phyloP scores from a whole-genome alignment of 495 filamentous ascomycete genomes.

The Chlorociboria aeruginascens region DNA sequence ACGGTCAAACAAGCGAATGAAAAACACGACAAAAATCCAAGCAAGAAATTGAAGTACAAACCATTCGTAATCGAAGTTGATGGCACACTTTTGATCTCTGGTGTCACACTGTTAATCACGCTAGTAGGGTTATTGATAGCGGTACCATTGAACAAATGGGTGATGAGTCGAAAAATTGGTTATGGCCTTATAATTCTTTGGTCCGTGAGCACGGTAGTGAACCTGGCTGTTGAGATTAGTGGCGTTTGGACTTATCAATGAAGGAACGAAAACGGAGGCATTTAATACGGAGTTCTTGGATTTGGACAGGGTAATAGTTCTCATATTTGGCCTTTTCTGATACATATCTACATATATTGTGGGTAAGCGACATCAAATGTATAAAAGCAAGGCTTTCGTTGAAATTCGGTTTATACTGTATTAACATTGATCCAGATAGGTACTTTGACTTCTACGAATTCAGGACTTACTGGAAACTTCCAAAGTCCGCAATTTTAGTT shows the following conservation, averaged over 20 bases:
- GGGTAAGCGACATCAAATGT: too few relatives aligned
- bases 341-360: too few relatives aligned
- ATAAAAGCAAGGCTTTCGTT: too few relatives aligned
- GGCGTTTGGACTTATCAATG: conserved; percentile 22
- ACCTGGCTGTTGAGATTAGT: conserved; percentile 71
- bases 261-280: too few relatives aligned
- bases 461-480: too few relatives aligned
- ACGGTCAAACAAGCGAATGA: conserved; percentile 47
- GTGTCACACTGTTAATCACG: conserved; percentile 68
- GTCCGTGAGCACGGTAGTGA: conserved; percentile 70
- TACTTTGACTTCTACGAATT: too few relatives aligned
- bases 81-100: conserved; percentile 71
- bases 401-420: too few relatives aligned
- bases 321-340: too few relatives aligned
- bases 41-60: conserved; percentile 35
- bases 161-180: conserved; percentile 76
- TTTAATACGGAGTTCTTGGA: too few relatives aligned
- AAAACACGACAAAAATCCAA: conserved; percentile 44
- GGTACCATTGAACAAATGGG: conserved; percentile 81
- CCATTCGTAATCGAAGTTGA: conserved; percentile 74
- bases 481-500: too few relatives aligned
- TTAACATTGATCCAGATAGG: too few relatives aligned
- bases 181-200: conserved; percentile 75
- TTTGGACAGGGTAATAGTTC: too few relatives aligned
- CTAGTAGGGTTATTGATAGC: conserved; percentile 65